Evolutionary conservation across 78 protist species (phyloP), one percentile per base, ranked within the genome.

Genomic region (Pelomyxa schiedti): DNA sequence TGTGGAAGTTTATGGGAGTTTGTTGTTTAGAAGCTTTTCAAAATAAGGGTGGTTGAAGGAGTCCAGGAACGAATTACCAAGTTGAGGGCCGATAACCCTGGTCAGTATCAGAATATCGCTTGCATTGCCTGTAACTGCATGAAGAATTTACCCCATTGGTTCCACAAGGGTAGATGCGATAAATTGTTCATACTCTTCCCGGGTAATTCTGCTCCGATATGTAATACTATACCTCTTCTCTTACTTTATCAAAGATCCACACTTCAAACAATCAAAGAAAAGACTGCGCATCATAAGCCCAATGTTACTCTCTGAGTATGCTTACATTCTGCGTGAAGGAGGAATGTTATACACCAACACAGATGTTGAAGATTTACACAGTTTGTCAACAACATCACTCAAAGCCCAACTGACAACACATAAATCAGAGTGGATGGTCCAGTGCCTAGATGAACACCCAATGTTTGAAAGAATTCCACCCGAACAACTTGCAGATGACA

Each of bases 361-460:
- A n/a, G 92, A 88, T 40, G 90, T 87, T 29, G 1, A 39, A 0
- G 88, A 84, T 28, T 78, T 88, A 8, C 42, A 36, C 30, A n/a
- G n/a, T n/a, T n/a, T n/a, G n/a, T n/a, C n/a, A n/a, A n/a, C n/a
- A n/a, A n/a, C n/a, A n/a, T n/a, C n/a, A n/a, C n/a, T n/a, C n/a
- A n/a, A n/a, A n/a, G n/a, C n/a, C n/a, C n/a, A n/a, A n/a, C n/a
- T n/a, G n/a, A n/a, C n/a, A n/a, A n/a, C n/a, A n/a, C n/a, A n/a
- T n/a, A n/a, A n/a, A n/a, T n/a, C n/a, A n/a, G 42, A 42, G 40
- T 86, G 90, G 92, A 88, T 88, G 92, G 65, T 35, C 24, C 30
- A n/a, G 6, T 71, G 40, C 65, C 52, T 88, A 32, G 30, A 69
- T 6, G 36, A 2, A 6, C 77, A 4, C 16, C 92, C 91, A 0